phyloP scores from a whole-genome alignment of 345 rosid genomes.

The Euphorbia peplus region DNA sequence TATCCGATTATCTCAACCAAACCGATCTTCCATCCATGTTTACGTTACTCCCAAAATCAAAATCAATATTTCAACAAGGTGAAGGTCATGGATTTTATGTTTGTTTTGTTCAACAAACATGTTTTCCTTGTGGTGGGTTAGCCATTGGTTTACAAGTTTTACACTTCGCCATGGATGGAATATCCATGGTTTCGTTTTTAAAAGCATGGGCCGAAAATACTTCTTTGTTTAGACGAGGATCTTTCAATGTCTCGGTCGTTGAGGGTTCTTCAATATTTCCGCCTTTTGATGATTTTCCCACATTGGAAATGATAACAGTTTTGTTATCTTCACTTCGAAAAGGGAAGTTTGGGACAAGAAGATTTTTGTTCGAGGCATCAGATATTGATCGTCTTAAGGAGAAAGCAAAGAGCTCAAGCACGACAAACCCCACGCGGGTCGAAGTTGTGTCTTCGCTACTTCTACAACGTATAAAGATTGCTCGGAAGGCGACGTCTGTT shows the following conservation, averaged over 20 bases:
- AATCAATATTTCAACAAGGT: not conserved
- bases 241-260: not conserved
- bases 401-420: slow-evolving; percentile 24
- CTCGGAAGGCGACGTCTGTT: slow-evolving; percentile 17
- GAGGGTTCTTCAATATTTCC: not conserved
- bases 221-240: not conserved
- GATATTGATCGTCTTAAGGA: slow-evolving; percentile 22
- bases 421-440: slow-evolving; percentile 40
- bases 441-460: slow-evolving; percentile 52
- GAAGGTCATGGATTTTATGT: not conserved
- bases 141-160: not conserved
- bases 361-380: not conserved
- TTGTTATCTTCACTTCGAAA: not conserved
- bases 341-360: slow-evolving; percentile 17
- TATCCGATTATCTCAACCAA: not conserved
- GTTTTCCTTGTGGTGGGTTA: not conserved
- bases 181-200: not conserved
- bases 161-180: not conserved
- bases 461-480: slow-evolving; percentile 32
- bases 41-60: not conserved
- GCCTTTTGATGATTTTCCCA: not conserved
- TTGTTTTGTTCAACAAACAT: not conserved
- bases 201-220: not conserved
- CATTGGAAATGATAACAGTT: too few relatives aligned
- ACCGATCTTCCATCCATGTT: not conserved